phyloP scores from a whole-genome alignment of 202 grass and related monocot species.

The Bolboschoenoplectus hybrid region DNA sequence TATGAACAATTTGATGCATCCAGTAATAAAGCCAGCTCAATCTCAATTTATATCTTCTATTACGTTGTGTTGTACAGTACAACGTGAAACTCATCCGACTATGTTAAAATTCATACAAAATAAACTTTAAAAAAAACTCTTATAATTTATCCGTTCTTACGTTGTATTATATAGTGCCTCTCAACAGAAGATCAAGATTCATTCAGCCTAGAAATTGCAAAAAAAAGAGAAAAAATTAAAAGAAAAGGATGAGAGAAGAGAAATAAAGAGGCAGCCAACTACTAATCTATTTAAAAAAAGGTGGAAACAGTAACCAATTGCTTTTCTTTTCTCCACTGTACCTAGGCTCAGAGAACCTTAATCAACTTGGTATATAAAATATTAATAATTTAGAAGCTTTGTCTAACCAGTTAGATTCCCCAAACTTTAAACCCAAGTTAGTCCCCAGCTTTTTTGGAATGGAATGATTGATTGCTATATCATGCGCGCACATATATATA shows the following conservation, averaged over 20 bases:
- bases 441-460: neutral
- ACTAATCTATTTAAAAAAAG: neutral
- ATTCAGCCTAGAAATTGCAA: neutral
- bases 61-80: too few relatives aligned
- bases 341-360: neutral
- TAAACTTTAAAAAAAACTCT: too few relatives aligned
- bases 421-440: neutral
- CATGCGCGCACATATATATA: too few relatives aligned
- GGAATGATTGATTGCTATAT: too few relatives aligned
- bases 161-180: too few relatives aligned
- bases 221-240: neutral
- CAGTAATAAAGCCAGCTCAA: neutral
- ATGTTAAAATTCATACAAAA: too few relatives aligned
- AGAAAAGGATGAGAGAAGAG: neutral
- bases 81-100: too few relatives aligned
- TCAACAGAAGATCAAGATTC: too few relatives aligned
- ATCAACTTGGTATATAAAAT: conserved; percentile 26
- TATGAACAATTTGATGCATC: conserved; percentile 1
- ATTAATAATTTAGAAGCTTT: neutral
- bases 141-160: too few relatives aligned
- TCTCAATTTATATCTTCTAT: too few relatives aligned
- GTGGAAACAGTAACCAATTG: neutral
- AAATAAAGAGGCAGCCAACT: neutral
- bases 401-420: neutral
- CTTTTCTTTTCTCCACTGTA: neutral